Conservation (phyloP, 441 rosid genomes). For the Euphorbia celastroides region DNA sequence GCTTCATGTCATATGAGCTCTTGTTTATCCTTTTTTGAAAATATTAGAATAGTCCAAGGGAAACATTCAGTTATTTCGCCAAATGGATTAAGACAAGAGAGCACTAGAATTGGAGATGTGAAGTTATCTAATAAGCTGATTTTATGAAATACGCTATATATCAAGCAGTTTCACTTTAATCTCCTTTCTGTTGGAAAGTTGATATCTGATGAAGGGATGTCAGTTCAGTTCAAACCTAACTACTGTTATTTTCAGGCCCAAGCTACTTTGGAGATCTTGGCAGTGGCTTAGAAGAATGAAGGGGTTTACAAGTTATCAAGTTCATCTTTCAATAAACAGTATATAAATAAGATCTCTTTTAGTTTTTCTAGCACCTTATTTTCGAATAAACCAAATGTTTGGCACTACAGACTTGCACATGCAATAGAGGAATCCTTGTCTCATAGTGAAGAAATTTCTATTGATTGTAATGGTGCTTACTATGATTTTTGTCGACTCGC, state of each 20-base stretch:
- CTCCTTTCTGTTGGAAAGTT: not conserved
- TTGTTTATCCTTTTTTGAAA: not conserved
- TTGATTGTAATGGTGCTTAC: not conserved
- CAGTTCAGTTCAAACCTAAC: not conserved
- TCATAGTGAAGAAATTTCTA: not conserved
- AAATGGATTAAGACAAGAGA: not conserved
- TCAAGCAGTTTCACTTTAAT: not conserved
- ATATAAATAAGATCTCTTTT: too few species aligned
- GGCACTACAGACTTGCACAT: not conserved
- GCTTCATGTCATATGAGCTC: not conserved
- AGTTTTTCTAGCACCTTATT: not conserved
- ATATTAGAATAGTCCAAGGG: not conserved
- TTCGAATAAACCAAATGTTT: not conserved
- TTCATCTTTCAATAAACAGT: not conserved
- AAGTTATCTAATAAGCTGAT: not conserved
- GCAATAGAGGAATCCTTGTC: not conserved
- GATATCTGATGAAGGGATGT: not conserved
- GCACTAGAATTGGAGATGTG: not conserved
- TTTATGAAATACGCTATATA: not conserved
- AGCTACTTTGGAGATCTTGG: not conserved
- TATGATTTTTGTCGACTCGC: too few species aligned
- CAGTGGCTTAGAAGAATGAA: not conserved
- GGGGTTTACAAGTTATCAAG: not conserved
- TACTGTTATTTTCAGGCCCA: not conserved
- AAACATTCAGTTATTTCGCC: not conserved